A percentile compares a stretch with the other conserved stretches of the same genome.
Conservation (phyloP, 768 basidiomycete species). For the Tricholoma flavovirens region DNA sequence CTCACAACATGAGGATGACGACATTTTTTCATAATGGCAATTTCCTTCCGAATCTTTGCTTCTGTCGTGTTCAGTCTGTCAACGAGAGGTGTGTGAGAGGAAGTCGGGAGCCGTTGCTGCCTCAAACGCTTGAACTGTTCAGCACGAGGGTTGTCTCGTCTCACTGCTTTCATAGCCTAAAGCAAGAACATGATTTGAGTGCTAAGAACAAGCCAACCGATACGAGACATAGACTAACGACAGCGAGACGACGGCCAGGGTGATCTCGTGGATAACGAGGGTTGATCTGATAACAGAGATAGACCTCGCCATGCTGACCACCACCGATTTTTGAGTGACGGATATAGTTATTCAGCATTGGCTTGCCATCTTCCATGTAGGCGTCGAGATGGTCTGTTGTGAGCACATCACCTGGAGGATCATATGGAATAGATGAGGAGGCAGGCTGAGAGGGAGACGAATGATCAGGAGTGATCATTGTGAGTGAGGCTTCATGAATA, state of each 20-base stretch:
- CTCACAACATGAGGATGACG: conserved; percentile 85
- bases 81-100: conserved; percentile 51
- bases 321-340: conserved; percentile 72
- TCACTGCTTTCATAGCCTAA: conserved; percentile 78
- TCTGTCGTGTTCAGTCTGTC: conserved; percentile 70
- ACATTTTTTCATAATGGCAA: conserved; percentile 98
- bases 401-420: conserved; percentile 40
- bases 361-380: conserved; percentile 32
- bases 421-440: conserved; percentile 23
- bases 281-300: conserved; percentile 48
- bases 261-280: conserved; percentile 37
- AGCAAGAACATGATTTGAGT: background rate
- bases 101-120: conserved; percentile 36
- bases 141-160: conserved; percentile 64
- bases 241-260: conserved; percentile 38
- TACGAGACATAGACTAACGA: conserved; percentile 26
- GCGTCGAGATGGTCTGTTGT: conserved; percentile 43
- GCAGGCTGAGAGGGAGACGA: conserved; percentile 17
- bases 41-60: conserved; percentile 84
- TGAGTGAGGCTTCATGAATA: conserved; percentile 17
- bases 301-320: conserved; percentile 90
- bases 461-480: conserved; percentile 21
- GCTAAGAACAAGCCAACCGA: background rate
- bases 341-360: conserved; percentile 82
- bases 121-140: conserved; percentile 32